Percentiles rank a stretch among this genome's conserved stretches.
Evolutionary conservation across 441 rosid genomes (phyloP).

Genomic region (Hypseocharis bilobata): DNA sequence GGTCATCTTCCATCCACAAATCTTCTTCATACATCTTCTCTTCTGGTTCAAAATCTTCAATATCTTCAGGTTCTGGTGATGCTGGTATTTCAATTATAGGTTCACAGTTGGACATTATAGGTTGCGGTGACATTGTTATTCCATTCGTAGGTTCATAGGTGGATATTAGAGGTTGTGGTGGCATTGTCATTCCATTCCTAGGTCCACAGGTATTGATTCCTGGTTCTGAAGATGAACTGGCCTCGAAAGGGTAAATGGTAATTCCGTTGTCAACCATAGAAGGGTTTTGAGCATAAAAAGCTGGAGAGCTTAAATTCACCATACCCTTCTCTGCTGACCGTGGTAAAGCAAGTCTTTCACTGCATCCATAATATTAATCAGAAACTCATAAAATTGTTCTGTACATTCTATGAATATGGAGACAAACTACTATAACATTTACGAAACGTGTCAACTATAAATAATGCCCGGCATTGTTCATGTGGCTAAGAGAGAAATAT

Average conservation of each 20-base stretch:
- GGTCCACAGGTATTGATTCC: no score
- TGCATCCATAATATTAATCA: conserved; percentile 28
- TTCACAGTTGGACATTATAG: conserved; percentile 25
- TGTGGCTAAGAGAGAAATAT: no score
- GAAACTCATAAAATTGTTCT: background rate
- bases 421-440: no score
- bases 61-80: conserved; percentile 66
- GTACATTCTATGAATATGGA: no score
- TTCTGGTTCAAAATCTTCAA: conserved; percentile 58
- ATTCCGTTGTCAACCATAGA: conserved; percentile 25
- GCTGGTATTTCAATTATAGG: conserved; percentile 78
- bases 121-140: background rate
- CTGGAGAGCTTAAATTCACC: conserved; percentile 35
- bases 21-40: no score
- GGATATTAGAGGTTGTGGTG: background rate
- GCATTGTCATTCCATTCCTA: background rate
- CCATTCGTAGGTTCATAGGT: no score
- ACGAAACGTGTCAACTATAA: no score
- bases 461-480: no score
- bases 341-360: conserved; percentile 84
- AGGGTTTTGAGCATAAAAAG: conserved; percentile 26
- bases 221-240: no score
- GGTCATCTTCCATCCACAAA: conserved; percentile 56
- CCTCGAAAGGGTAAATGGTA: background rate
- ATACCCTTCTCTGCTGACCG: conserved; percentile 63